phyloP scores from a whole-genome alignment of 371 early-diverging fungal species.

The Parasitella parasitica region DNA sequence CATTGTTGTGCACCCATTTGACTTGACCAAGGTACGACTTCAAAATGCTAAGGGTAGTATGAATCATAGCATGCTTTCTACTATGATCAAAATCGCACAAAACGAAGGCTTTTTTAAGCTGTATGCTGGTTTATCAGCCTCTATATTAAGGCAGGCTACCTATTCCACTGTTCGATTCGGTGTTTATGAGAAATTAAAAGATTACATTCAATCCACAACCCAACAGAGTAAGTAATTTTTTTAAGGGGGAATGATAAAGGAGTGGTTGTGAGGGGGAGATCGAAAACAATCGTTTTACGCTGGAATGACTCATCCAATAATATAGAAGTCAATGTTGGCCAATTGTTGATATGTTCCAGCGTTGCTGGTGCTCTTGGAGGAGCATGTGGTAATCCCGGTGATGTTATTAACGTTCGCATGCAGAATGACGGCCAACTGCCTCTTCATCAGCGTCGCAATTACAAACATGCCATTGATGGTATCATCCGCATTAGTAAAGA shows the following conservation, averaged over 20 bases:
- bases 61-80: constrained; percentile 51
- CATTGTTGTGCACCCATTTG: constrained; percentile 78
- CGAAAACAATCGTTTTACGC: neutral
- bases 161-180: constrained; percentile 83
- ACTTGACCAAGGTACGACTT: constrained; percentile 83
- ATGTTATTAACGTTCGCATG: constrained; percentile 83
- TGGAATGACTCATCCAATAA: constrained; percentile 22
- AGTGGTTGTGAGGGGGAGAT: neutral
- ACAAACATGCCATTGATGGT: constrained; percentile 78
- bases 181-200: constrained; percentile 69
- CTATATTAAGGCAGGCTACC: constrained; percentile 74
- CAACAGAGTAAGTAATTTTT: constrained; percentile 55
- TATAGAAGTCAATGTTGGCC: constrained; percentile 15
- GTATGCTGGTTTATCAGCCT: constrained; percentile 73
- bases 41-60: constrained; percentile 68
- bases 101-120: constrained; percentile 58
- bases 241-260: neutral
- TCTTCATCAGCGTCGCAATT: constrained; percentile 62
- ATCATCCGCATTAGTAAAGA: constrained; percentile 63
- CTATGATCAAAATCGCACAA: constrained; percentile 50
- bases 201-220: constrained; percentile 37
- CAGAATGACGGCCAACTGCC: constrained; percentile 83
- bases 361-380: constrained; percentile 80
- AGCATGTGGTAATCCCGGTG: constrained; percentile 81
- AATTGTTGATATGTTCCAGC: constrained; percentile 64